phyloP scores from a whole-genome alignment of 495 filamentous ascomycete species.

The Neurospora sp. region DNA sequence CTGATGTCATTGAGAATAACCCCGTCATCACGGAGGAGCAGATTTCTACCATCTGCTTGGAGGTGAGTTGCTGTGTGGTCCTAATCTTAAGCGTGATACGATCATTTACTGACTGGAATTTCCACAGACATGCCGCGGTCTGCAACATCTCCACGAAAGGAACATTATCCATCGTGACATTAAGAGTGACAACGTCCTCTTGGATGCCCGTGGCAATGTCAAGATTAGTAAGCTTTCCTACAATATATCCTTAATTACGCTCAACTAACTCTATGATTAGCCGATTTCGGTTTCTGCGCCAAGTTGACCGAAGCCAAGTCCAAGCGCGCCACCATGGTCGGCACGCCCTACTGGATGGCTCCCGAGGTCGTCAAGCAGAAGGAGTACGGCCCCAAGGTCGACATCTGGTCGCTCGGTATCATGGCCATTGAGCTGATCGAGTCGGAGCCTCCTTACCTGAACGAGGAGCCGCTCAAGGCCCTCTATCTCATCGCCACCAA shows the following conservation, averaged over 20 bases:
- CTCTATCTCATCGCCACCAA: constrained; percentile 97
- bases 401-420: constrained; percentile 98
- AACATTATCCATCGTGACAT: constrained; percentile 99
- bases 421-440: constrained; percentile 99
- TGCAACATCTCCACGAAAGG: constrained; percentile 87
- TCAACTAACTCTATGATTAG: constrained; percentile 38
- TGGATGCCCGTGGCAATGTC: constrained; percentile 88
- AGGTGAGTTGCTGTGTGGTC: constrained; percentile 47
- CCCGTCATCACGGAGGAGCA: constrained; percentile 83
- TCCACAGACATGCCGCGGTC: constrained; percentile 79
- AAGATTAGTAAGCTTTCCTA: constrained; percentile 74
- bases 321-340: constrained; percentile 98
- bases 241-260: neutral
- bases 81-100: neutral
- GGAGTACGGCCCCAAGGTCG: constrained; percentile 95
- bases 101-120: constrained; percentile 22
- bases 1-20: constrained; percentile 98
- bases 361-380: constrained; percentile 99
- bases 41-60: constrained; percentile 91
- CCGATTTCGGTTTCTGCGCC: constrained; percentile 98
- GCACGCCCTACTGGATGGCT: constrained; percentile 99
- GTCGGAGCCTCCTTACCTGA: constrained; percentile 92
- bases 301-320: constrained; percentile 94
- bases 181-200: constrained; percentile 95
- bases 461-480: constrained; percentile 95